Percentiles rank a stretch among this genome's conserved stretches.
Conservation (phyloP, 495 filamentous ascomycete species). For the Penicillium subrubescens region DNA sequence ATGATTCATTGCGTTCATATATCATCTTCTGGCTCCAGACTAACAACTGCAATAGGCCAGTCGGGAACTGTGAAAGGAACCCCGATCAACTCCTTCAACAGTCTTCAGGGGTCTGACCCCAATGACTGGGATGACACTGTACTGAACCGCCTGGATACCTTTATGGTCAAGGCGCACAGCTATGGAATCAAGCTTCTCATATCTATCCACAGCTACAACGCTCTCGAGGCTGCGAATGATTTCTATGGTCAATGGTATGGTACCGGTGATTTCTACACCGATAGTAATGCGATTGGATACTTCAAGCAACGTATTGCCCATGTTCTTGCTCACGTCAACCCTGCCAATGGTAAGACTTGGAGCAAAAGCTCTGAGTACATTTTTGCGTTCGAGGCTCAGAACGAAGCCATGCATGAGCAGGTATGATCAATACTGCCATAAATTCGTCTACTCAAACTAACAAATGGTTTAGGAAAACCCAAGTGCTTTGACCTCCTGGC, state of each 20-base stretch:
- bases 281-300: slow-evolving; percentile 1
- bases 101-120: neutral
- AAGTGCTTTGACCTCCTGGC: neutral
- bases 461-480: slow-evolving; percentile 3
- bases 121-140: slow-evolving; percentile 2
- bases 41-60: neutral
- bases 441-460: too few relatives aligned
- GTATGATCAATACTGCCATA: neutral
- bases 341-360: slow-evolving; percentile 2
- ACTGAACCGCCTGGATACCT: slow-evolving; percentile 1
- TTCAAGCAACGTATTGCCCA: slow-evolving; percentile 6
- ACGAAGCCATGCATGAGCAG: slow-evolving; percentile 10
- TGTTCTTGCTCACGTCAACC: neutral
- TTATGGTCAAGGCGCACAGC: slow-evolving; percentile 8
- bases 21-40: neutral
- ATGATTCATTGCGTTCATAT: neutral
- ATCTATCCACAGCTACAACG: slow-evolving; percentile 9
- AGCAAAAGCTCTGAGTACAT: slow-evolving; percentile 8
- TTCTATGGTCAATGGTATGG: slow-evolving; percentile 25
- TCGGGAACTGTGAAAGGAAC: slow-evolving; percentile 1
- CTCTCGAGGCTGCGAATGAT: neutral
- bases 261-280: slow-evolving; percentile 19
- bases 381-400: slow-evolving; percentile 7
- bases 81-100: neutral
- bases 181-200: slow-evolving; percentile 11